These are phyloP conservation scores for Circinella minor DNA, from an alignment of 371 early-diverging fungal species.

Conservation along the genomic window DNA sequence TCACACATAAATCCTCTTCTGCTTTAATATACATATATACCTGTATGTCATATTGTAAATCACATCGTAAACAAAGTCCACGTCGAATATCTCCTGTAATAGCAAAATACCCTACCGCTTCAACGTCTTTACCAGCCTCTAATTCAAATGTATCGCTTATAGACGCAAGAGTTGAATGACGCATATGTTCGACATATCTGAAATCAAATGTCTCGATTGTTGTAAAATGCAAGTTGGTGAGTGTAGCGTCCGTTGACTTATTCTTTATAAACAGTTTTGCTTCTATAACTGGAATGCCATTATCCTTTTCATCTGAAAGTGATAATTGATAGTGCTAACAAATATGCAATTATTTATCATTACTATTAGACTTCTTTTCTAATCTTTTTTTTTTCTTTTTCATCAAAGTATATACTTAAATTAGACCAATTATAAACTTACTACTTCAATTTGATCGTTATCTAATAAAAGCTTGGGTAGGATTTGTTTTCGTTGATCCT, in stretches of 20 bases:
- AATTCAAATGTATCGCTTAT: constrained; percentile 43
- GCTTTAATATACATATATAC: constrained; percentile 25
- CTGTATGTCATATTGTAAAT: constrained; percentile 43
- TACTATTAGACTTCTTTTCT: constrained; percentile 4
- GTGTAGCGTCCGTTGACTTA: constrained; percentile 23
- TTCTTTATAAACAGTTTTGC: constrained; percentile 8
- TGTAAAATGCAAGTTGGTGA: constrained; percentile 36
- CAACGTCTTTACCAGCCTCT: constrained; percentile 33
- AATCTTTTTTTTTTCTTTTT: neutral
- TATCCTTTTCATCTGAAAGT: constrained; percentile 5
- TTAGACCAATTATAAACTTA: constrained; percentile 11
- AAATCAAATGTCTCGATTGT: constrained; percentile 45
- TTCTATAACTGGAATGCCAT: constrained; percentile 15
- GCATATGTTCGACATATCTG: constrained; percentile 20
- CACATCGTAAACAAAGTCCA: constrained; percentile 39
- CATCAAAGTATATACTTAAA: no score
- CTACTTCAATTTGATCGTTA: constrained; percentile 34
- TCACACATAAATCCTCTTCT: no score
- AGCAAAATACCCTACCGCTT: constrained; percentile 35
- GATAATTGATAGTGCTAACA: constrained; percentile 15
- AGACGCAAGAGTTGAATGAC: constrained; percentile 30
- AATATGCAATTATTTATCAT: constrained; percentile 16
- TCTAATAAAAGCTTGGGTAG: constrained; percentile 18
- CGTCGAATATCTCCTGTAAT: constrained; percentile 39
- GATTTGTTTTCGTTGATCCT: constrained; percentile 17